Base-by-base conservation (phyloP, 2,329 filamentous ascomycete species). In the Epichloe scottii region DNA sequence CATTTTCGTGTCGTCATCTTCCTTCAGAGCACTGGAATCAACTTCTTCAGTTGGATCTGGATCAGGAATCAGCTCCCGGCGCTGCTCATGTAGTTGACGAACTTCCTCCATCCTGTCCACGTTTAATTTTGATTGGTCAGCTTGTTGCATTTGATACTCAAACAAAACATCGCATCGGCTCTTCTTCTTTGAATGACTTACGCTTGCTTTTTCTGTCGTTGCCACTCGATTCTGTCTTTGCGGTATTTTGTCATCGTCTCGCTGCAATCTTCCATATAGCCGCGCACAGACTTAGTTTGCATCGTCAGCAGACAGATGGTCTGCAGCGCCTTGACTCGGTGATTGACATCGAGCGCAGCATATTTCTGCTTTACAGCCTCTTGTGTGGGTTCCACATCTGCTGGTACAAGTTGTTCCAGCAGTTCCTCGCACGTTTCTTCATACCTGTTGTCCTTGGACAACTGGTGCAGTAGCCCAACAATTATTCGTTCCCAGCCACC, bases 151-250 rank as follows among this genome's bases (percentile, higher is more conserved):
- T 30, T 30, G 35, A 38, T n/a, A 10, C 35, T 40, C 15, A 19
- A 11, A 14, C 19, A 12, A 34, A 23, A 15, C n/a, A 59, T 48
- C 57, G 52, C 37, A 14, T 38, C n/a, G 33, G 8, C 3, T 37
- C n/a, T 26, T n/a, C 2, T 26, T 42, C 10, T 34, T 19, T 19
- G 15, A 3, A 23, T n/a, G 14, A 76, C 79, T 67, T 71, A 83
- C 78, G 74, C 71, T 66, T 78, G 75, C 58, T 83, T 83, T 56
- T 86, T 82, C 58, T 86, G 81, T 57, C 89, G 81, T 68, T 97
- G 91, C 68, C 82, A 85, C 57, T 95, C 88, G 54, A 96, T 95
- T 71, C 95, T 96, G 64, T 94, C 87, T 67, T 98, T 98, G 47
- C 93, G 84, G 62, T 94, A 89, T 50, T 83, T 81, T 2, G 93